Base-by-base conservation (phyloP, 768 basidiomycete genomes). In the Rhizopogon roseolus region DNA sequence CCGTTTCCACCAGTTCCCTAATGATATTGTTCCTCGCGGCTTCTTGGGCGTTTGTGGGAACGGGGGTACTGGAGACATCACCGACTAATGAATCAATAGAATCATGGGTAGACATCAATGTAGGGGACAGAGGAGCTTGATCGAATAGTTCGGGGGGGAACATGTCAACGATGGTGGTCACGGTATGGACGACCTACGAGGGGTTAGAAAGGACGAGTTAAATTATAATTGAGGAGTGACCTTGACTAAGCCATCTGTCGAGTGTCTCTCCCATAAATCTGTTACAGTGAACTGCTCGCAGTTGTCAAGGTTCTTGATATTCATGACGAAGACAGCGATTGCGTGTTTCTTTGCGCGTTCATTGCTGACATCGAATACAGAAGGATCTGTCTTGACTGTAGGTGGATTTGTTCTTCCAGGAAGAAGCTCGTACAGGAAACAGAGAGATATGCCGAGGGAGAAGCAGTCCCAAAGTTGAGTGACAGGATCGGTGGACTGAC, bases 191-290 rank as follows among this genome's bases (percentile, higher is more conserved):
- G 42, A 95, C 93, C 93, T 96, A 53, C 51, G 29, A 42, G 54
- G 55, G 48, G 41, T 16, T 38, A 28, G 49, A 28, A 34, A 39
- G 37, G 41, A 60, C 50, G 9, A 14, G 9, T 22, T 34, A 4
- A 11, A 11, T 36, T 36, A 25, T 36, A 40, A 39, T 27, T 34
- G 10, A 29, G 53, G 42, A 16, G 71, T 80, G 57, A 95, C 95
- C 85, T 97, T 97, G 64, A 98, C 95, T 57, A 98, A 76, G 5
- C 93, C 93, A 62, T 95, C 93, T 5, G 91, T 97, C 37, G 93
- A 93, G 61, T 91, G 88, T 43, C 90, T 82, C 64, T 90, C 84
- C 82, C 88, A 91, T 46, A 98, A 75, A 69, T 98, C 96, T 32
- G 89, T 89, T 14, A 98, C 85, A 0, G 90, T 93, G 71, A 98